Percentiles rank a stretch among this genome's conserved stretches.
Conservation (phyloP, 768 basidiomycete genomes). For the Boletales sp. region DNA sequence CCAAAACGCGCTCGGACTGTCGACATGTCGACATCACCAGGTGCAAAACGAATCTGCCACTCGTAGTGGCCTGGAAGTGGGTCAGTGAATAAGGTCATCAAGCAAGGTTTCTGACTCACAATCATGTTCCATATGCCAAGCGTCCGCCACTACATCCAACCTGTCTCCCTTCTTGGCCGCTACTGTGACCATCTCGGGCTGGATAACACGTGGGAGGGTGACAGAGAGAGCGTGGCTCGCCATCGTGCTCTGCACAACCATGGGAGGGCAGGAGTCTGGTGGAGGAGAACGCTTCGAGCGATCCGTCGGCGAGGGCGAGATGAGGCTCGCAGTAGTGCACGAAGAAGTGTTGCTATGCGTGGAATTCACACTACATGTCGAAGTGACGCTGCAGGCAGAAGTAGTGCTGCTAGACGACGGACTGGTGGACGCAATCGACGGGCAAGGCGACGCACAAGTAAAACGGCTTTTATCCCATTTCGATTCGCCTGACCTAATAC, state of each 20-base stretch:
- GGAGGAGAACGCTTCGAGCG: constrained; percentile 30
- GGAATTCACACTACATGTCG: constrained; percentile 17
- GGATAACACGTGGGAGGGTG: constrained; percentile 43
- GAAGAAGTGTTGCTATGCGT: constrained; percentile 14
- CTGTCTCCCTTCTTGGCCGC: constrained; percentile 57
- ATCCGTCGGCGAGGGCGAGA: constrained; percentile 28
- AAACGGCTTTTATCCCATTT: constrained; percentile 30
- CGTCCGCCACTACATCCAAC: constrained; percentile 55
- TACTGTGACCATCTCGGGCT: constrained; percentile 63
- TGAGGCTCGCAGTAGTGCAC: constrained; percentile 10
- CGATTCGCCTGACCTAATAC: constrained; percentile 20
- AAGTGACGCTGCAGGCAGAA: constrained; percentile 25
- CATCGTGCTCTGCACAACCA: constrained; percentile 41
- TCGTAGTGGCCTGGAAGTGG: constrained; percentile 50
- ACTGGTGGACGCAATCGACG: constrained; percentile 23
- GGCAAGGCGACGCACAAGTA: constrained; percentile 26
- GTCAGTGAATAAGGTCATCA: constrained; percentile 3
- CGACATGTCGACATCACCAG: constrained; percentile 52
- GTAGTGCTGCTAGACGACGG: constrained; percentile 22
- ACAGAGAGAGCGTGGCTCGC: constrained; percentile 45
- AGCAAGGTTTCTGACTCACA: constrained; percentile 39
- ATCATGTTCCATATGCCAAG: constrained; percentile 57
- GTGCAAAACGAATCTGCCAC: constrained; percentile 55
- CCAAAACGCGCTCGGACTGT: constrained; percentile 49
- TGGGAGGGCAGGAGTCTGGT: constrained; percentile 37